Percentiles rank a stretch among this genome's conserved stretches.
phyloP scores from a whole-genome alignment of 2,329 filamentous ascomycete species.

The Fusarium zealandicum region DNA sequence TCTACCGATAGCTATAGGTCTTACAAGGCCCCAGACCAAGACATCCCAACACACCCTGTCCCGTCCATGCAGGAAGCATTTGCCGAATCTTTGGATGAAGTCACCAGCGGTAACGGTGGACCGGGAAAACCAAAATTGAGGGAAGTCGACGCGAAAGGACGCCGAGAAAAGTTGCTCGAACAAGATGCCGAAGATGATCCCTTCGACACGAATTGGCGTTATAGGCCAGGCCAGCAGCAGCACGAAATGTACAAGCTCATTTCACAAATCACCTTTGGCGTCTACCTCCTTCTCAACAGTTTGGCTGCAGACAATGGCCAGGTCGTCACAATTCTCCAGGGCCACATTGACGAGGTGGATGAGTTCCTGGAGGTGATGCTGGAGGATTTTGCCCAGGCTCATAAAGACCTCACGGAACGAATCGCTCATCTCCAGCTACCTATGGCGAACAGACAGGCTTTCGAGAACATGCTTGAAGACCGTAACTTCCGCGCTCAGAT shows the following conservation, averaged over 20 bases:
- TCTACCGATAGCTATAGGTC: constrained; percentile 37
- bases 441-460: constrained; percentile 80
- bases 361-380: constrained; percentile 85
- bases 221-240: constrained; percentile 75
- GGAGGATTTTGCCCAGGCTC: constrained; percentile 82
- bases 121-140: constrained; percentile 59
- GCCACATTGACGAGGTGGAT: constrained; percentile 93
- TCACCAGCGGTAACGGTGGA: constrained; percentile 56
- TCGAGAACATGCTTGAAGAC: constrained; percentile 88
- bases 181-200: constrained; percentile 72
- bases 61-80: constrained; percentile 81
- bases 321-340: constrained; percentile 87
- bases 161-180: constrained; percentile 73
- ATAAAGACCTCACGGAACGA: constrained; percentile 79
- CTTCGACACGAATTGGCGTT: constrained; percentile 78
- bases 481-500: constrained; percentile 82
- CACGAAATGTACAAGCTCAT: constrained; percentile 91
- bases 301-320: constrained; percentile 89
- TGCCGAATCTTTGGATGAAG: constrained; percentile 80
- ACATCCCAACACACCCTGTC: constrained; percentile 68
- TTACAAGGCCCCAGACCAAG: constrained; percentile 32
- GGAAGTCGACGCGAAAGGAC: constrained; percentile 63
- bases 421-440: constrained; percentile 83
- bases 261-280: constrained; percentile 91
- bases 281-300: constrained; percentile 84